phyloP scores from a whole-genome alignment of 306 rosid genomes.

The Lathyrus oleraceus region DNA sequence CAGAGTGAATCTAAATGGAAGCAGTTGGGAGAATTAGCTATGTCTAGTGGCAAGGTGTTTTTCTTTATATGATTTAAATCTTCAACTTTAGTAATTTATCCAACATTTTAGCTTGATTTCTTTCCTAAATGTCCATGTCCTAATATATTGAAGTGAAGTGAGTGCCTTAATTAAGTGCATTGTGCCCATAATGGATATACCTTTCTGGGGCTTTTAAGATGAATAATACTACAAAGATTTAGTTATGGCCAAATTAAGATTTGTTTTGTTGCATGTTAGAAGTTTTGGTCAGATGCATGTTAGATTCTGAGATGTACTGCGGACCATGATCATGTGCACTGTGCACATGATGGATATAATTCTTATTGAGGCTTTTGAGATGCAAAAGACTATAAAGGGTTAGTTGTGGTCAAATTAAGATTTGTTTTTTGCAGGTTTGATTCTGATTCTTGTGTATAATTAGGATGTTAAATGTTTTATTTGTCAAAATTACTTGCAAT shows the following conservation, averaged over 20 bases:
- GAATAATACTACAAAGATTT: slow-evolving; percentile 4
- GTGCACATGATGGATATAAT: slow-evolving; percentile 8
- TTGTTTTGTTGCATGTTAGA: slow-evolving; percentile 23
- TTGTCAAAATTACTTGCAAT: slow-evolving; percentile 9
- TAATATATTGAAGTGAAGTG: slow-evolving; percentile 14
- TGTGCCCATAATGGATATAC: slow-evolving; percentile 14
- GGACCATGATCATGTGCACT: neutral
- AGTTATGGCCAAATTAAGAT: slow-evolving; percentile 32
- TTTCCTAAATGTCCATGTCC: slow-evolving; percentile 28
- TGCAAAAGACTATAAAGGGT: slow-evolving; percentile 12
- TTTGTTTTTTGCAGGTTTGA: slow-evolving; percentile 15
- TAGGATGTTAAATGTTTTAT: slow-evolving; percentile 25
- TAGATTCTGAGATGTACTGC: neutral
- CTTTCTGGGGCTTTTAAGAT: slow-evolving; percentile 29
- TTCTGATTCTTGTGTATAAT: slow-evolving; percentile 21
- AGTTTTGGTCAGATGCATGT: slow-evolving; percentile 21
- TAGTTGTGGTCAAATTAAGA: slow-evolving; percentile 30
- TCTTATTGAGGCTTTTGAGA: slow-evolving; percentile 29
- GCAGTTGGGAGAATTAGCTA: slow-evolving; percentile 97
- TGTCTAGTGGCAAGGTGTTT: slow-evolving; percentile 89
- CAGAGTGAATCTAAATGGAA: slow-evolving; percentile 97
- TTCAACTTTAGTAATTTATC: slow-evolving; percentile 9
- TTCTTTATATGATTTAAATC: slow-evolving; percentile 24
- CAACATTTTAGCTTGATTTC: neutral
- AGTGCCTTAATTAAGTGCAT: slow-evolving; percentile 25